Evolutionary conservation across 169 alveolate genomes (phyloP).

Genomic region (Eimeria necatrix): DNA sequence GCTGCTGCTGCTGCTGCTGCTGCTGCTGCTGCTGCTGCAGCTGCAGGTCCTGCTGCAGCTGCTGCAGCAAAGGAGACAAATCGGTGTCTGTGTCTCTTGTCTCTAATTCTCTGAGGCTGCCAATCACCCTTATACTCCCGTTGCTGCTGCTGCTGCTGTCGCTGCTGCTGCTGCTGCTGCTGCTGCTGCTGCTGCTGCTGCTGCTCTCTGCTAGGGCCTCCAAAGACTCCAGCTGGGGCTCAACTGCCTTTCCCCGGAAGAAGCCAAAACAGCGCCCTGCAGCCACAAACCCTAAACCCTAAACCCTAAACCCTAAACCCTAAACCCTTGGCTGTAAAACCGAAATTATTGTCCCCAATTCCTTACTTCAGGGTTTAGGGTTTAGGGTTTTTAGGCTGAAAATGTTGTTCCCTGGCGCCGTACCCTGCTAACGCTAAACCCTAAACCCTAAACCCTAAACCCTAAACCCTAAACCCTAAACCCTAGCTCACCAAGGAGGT

Average conservation of each 20-base stretch:
- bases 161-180: neutral
- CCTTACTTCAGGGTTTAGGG: no score
- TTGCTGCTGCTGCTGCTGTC: slow-evolving; percentile 43
- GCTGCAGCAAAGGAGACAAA: neutral
- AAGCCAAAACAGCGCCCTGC: neutral
- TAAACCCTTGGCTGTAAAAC: neutral
- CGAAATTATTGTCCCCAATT: neutral
- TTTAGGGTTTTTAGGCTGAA: no score
- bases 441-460: no score
- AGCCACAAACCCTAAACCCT: neutral
- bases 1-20: slow-evolving; percentile 23
- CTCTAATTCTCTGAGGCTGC: neutral
- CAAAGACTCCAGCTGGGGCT: neutral
- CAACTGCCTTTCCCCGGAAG: neutral
- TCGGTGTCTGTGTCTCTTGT: neutral
- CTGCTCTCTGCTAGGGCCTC: neutral
- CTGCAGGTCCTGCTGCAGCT: neutral
- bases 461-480: no score
- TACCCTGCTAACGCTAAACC: no score
- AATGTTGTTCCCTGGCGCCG: no score
- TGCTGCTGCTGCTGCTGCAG: slow-evolving; percentile 42
- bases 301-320: slow-evolving; percentile 36
- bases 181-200: neutral
- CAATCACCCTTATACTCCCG: neutral
- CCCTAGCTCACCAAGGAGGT: neutral